Evolutionary conservation across 2,329 filamentous ascomycete genomes (phyloP).

Genomic region (Aspergillus luchuensis): DNA sequence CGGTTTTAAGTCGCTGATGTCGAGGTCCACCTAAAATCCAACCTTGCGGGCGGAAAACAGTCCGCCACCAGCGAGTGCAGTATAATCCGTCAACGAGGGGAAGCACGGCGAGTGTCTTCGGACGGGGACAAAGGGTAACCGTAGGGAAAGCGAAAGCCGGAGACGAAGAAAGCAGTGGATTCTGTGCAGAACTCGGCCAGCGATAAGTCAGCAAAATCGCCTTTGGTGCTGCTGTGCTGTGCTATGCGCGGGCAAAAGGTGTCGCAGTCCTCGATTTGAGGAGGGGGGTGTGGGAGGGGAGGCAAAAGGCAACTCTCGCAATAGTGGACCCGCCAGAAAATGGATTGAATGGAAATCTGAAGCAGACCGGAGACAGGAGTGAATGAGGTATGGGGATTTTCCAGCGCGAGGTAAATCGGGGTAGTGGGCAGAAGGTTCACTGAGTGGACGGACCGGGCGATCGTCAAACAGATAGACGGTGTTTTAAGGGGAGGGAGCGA

Average conservation of each 20-base stretch:
- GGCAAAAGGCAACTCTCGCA: background rate
- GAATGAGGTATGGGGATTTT: constrained; percentile 12
- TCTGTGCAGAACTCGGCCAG: constrained; percentile 26
- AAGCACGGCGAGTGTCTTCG: background rate
- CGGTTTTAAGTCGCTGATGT: constrained; percentile 11
- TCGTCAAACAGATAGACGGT: constrained; percentile 19
- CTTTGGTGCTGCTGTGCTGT: constrained; percentile 21
- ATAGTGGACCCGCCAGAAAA: constrained; percentile 13
- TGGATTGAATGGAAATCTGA: constrained; percentile 10
- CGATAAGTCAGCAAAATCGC: constrained; percentile 27
- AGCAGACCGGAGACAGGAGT: background rate
- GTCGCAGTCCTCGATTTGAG: background rate
- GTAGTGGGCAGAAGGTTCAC: constrained; percentile 16
- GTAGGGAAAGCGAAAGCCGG: constrained; percentile 15
- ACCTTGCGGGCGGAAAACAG: constrained; percentile 9
- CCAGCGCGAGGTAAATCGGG: constrained; percentile 13
- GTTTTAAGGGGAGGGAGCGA: constrained; percentile 30
- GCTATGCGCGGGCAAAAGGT: constrained; percentile 11
- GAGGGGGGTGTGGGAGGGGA: background rate
- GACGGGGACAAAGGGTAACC: constrained; percentile 8
- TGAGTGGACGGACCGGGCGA: constrained; percentile 20
- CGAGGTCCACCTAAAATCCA: constrained; percentile 12
- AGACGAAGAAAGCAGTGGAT: constrained; percentile 15
- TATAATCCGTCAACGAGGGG: constrained; percentile 6
- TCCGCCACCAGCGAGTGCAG: constrained; percentile 8